Evolutionary conservation across 116 monocot genomes (phyloP).

Genomic region (Dioscorea cayenensis): DNA sequence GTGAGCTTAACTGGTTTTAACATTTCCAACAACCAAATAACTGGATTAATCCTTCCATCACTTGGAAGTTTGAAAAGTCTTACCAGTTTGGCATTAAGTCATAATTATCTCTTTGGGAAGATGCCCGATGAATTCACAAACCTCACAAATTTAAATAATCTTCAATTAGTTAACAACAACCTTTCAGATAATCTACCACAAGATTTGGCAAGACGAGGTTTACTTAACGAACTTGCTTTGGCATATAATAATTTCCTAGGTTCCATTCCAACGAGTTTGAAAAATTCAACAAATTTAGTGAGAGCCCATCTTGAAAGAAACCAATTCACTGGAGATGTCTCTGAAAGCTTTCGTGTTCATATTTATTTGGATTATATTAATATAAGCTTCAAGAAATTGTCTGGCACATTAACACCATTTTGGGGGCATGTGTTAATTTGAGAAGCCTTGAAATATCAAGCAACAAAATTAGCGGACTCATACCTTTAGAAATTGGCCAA

Average conservation of each 20-base stretch:
- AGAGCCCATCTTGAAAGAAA: slow-evolving; percentile 14
- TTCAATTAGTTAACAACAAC: slow-evolving; percentile 9
- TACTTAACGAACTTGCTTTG: neutral
- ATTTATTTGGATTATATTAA: neutral
- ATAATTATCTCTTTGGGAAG: slow-evolving; percentile 6
- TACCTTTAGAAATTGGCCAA: slow-evolving; percentile 13
- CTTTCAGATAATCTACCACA: slow-evolving; percentile 13
- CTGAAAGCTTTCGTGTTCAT: slow-evolving; percentile 23
- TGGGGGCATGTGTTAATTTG: slow-evolving; percentile 18
- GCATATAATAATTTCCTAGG: slow-evolving; percentile 8
- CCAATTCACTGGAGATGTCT: slow-evolving; percentile 19
- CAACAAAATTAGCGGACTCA: slow-evolving; percentile 17
- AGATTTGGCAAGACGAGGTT: slow-evolving; percentile 3
- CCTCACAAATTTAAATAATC: neutral
- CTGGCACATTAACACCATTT: slow-evolving; percentile 12
- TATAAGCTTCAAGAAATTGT: no score
- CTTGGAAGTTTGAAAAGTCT: slow-evolving; percentile 6
- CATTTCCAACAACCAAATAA: neutral
- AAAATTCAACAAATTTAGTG: slow-evolving; percentile 13
- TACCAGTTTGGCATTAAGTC: neutral
- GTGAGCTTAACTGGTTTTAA: no score
- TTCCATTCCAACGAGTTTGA: slow-evolving; percentile 12
- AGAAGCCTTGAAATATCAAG: slow-evolving; percentile 12
- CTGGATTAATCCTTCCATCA: slow-evolving; percentile 4
- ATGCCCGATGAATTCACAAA: slow-evolving; percentile 8